phyloP scores from a whole-genome alignment of 768 basidiomycete species.

The Coprinopsis marcescibilis region DNA sequence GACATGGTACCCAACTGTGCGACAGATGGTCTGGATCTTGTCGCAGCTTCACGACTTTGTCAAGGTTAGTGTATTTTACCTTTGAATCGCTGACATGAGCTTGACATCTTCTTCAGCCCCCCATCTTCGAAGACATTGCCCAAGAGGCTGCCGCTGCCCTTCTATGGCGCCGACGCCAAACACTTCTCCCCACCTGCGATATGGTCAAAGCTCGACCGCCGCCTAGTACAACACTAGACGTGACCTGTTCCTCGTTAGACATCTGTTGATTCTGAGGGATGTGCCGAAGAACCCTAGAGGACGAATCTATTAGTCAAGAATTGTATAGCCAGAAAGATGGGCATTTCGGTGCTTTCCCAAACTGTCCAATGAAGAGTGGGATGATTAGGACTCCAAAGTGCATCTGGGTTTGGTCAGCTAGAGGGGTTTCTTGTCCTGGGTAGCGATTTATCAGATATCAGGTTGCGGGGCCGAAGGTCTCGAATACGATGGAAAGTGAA shows the following conservation, averaged over 20 bases:
- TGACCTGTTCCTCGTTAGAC: conserved; percentile 82
- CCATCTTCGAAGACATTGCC: conserved; percentile 94
- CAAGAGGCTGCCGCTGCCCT: conserved; percentile 85
- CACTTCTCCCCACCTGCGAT: conserved; percentile 70
- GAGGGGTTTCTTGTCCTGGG: too few species aligned
- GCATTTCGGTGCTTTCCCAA: too few species aligned
- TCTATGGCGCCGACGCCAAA: conserved; percentile 80
- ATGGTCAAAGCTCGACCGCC: conserved; percentile 46
- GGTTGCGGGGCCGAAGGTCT: too few species aligned
- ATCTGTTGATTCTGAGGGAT: conserved; percentile 89
- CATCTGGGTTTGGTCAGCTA: too few species aligned
- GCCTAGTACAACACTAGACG: conserved; percentile 56
- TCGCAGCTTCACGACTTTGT: too few species aligned
- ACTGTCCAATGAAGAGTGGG: conserved; percentile 37
- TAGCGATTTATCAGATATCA: too few species aligned
- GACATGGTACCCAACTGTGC: too few species aligned
- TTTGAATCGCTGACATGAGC: too few species aligned
- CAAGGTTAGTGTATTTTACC: too few species aligned
- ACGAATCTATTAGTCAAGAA: conserved; percentile 48
- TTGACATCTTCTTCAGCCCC: too few species aligned
- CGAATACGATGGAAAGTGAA: too few species aligned
- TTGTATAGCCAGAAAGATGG: conserved; percentile 4
- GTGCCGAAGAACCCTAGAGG: conserved; percentile 55
- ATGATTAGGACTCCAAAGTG: conserved; percentile 67
- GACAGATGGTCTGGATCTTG: neutral